Base-by-base conservation (phyloP, 1,284 basidiomycete species). In the Earliella scabrosa region DNA sequence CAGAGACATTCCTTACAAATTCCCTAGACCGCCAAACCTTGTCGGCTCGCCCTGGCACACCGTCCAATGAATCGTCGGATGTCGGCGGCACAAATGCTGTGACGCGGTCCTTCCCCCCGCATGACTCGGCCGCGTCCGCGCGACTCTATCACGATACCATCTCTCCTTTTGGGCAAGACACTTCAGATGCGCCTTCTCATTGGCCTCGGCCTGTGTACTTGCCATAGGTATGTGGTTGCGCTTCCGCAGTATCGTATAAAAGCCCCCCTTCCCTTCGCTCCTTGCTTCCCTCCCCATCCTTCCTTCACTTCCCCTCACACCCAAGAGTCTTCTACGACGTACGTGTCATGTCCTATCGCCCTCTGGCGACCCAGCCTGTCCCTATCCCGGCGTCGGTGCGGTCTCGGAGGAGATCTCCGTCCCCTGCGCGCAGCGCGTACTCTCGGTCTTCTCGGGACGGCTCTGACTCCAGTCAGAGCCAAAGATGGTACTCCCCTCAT, bases 41-140 rank as follows among this genome's bases (percentile, higher is more conserved):
- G 50, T 38, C 48, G 39, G 23, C 26, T 36, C 52, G 49, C 45
- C 44, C 54, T 49, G 41, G 43, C 36, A 29, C 45, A 14, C 38
- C 18, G 26, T 45, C 16, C 46, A 53, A 50, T 48, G 36, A 38
- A 24, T 31, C 44, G 54, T 54, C 56, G 56, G 56, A 55, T 41
- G 45, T 59, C 60, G 57, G 60, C 57, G 50, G 35, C 45, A 45
- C 60, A 44, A 45, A 54, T 20, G 57, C 57, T 59, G 53, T 59
- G 60, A 59, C 55, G 20, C 21, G 20, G 6, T 24, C 24, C 43
- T 40, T 41, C n/a, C 55, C 44, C 54, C 46, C 49, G 43, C 40
- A 43, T 52, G 51, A 50, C 40, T 56, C 56, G 56, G 54, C 8
- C 16, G 53, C 52, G 52, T 29, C 54, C 50, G 41, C 46, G 51